Evolutionary conservation across 306 rosid species (phyloP), one percentile per base, ranked within the genome.

Genomic region (Cicer yamashitae): DNA sequence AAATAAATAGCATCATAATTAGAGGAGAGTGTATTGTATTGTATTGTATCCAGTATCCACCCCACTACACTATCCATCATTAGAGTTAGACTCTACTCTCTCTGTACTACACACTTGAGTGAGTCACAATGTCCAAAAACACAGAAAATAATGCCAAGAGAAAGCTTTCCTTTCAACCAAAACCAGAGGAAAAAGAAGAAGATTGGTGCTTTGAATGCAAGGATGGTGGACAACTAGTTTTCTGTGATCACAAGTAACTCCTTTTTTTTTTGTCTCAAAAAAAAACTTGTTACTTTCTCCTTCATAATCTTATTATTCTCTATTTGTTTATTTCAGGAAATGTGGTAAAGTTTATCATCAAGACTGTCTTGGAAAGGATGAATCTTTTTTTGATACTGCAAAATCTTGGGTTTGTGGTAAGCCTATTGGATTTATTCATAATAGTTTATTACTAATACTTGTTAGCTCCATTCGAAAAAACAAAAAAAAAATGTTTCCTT

Each of bases 321-420:
- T 43, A 17, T 50, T 44, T 67, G 39, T 43, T 73, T 56, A 7
- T 83, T 53, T 68, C 82, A 91, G 97, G 78, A 74, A 68, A 7
- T 89, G 97, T 78, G 73, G 59, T 6, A 89, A 91, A 74, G 96
- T 84, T 75, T 93, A 89, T 78, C 96, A 91, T 87, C 22, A 80
- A 0, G 37, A 41, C 7, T 93, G 97, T 44, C 77, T 84, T 13
- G 78, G 71, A 3, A 77, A 54, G 74, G 82, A 86, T n/a, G 79
- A 41, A 4, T 70, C 75, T 12, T 66, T 9, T 38, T 40, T 59
- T 8, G 69, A 17, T 2, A 17, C 8, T 3, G 83, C 9, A 53
- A 38, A 80, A 14, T 43, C 34, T 10, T 93, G 90, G 97, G 17
- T 45, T 67, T 91, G 98, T 69, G 79, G 98, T 93, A 85, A 85